phyloP scores from a whole-genome alignment of 1,284 basidiomycete genomes.

The Austroboletus niveus region DNA sequence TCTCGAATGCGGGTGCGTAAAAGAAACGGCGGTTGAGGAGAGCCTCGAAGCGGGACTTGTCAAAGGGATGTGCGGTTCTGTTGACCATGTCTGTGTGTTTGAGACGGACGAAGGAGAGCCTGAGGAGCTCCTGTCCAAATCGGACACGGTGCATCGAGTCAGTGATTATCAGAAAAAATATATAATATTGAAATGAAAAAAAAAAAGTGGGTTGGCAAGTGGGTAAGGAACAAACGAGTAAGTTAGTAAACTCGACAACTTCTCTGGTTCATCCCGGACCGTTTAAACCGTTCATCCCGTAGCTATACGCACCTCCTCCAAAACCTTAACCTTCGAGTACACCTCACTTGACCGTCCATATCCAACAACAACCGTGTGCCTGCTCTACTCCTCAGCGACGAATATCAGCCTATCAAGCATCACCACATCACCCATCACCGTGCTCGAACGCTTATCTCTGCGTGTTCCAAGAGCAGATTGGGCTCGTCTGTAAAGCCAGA shows the following conservation, averaged over 20 bases:
- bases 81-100: constrained; percentile 50
- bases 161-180: constrained; percentile 4
- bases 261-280: too few relatives aligned
- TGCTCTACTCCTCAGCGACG: too few relatives aligned
- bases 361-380: not conserved
- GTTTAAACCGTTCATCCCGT: not conserved
- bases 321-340: not conserved
- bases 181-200: too few relatives aligned
- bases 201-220: too few relatives aligned
- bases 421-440: not conserved
- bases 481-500: not conserved
- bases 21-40: constrained; percentile 94
- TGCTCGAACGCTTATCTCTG: constrained; percentile 5
- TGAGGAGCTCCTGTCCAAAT: constrained; percentile 15
- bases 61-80: constrained; percentile 87
- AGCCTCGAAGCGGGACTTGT: constrained; percentile 85
- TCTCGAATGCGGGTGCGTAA: constrained; percentile 97
- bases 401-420: constrained; percentile 6
- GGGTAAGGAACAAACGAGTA: too few relatives aligned
- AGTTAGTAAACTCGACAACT: too few relatives aligned
- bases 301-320: not conserved
- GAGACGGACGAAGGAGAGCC: constrained; percentile 4
- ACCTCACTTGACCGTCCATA: not conserved
- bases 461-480: constrained; percentile 1
- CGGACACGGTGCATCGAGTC: constrained; percentile 24